These are phyloP conservation scores for Mortierella sp. DNA, from an alignment of 371 early-diverging fungal species.

Conservation along the genomic window DNA sequence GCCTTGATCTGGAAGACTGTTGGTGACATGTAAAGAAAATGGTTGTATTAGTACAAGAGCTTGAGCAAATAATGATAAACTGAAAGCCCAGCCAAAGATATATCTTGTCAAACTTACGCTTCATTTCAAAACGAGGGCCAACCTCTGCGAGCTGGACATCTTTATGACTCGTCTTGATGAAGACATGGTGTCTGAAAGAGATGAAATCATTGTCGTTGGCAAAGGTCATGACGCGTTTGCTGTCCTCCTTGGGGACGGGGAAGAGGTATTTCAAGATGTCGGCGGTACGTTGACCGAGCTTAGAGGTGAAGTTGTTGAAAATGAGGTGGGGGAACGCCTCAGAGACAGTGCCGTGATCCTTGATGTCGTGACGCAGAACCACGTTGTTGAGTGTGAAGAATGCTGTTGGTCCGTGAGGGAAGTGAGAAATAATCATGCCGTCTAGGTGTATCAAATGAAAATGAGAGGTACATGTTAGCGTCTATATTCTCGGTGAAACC, in stretches of 20 bases:
- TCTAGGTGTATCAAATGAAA: conserved; percentile 63
- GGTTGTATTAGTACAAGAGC: background rate
- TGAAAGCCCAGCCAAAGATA: too few species aligned
- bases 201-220: conserved; percentile 97
- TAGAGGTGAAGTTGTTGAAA: conserved; percentile 93
- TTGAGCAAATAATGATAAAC: background rate
- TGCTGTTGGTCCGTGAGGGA: conserved; percentile 99
- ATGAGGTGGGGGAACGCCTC: conserved; percentile 98
- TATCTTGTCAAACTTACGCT: conserved; percentile 68
- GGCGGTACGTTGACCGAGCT: conserved; percentile 88
- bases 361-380: conserved; percentile 97
- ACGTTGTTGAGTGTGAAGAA: conserved; percentile 98
- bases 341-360: conserved; percentile 95
- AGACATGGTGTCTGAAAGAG: conserved; percentile 98
- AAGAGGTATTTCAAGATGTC: conserved; percentile 96
- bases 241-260: conserved; percentile 97
- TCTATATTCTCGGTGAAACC: background rate
- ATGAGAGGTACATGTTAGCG: background rate
- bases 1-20: conserved; percentile 94
- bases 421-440: conserved; percentile 96
- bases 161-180: conserved; percentile 86
- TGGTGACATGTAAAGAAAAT: background rate
- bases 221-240: conserved; percentile 97
- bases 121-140: conserved; percentile 99
- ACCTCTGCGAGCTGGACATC: conserved; percentile 96